Evolutionary conservation across 192 early-diverging fungal genomes (phyloP), one percentile per base, ranked within the genome.

Genomic region (Entomortierella beljakovae): DNA sequence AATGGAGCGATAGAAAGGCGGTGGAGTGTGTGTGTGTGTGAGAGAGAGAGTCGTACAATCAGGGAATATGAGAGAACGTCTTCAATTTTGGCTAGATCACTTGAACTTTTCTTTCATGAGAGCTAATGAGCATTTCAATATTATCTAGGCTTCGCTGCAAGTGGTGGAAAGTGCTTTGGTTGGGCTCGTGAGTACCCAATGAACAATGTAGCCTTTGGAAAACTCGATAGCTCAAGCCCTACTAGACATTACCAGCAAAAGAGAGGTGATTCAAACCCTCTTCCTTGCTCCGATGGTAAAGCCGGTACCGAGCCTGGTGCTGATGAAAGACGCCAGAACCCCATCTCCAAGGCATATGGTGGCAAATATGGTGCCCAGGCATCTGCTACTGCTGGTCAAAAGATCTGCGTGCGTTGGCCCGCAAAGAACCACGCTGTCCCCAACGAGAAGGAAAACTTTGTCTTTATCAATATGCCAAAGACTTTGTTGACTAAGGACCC

Each of bases 401-500:
- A 25, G n/a, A 68, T 69, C 16, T 77, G 74, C 57, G 48, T 77
- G 37, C 74, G 74, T 22, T 77, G 74, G 74, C 74, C 74, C 1
- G 74, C 74, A 43, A 77, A 77, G 61, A 77, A 77, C 66, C 74
- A 77, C 25, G 74, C 74, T 34, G 74, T 69, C n/a, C 18, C 23
- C 2, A 28, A n/a, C 22, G 74, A 77, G 16, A 6, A 1, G 0
- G 61, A 77, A 9, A 34, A 66, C 5, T 53, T 42, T 9, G 74
- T 77, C 6, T 69, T 57, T 18, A 77, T 77, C 53, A 77, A 77
- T 61, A 77, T 77, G 74, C 74, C 74, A 1, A n/a, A 26, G 3
- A 43, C 26, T 7, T 9, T 57, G 10, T 34, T 61, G 3, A 28
- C 3, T 22, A 62, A 52, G 8, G 74, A 77, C 15, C 74, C 74